Conservation (phyloP, 2,329 filamentous ascomycete genomes). For the Botrytis cinerea region DNA sequence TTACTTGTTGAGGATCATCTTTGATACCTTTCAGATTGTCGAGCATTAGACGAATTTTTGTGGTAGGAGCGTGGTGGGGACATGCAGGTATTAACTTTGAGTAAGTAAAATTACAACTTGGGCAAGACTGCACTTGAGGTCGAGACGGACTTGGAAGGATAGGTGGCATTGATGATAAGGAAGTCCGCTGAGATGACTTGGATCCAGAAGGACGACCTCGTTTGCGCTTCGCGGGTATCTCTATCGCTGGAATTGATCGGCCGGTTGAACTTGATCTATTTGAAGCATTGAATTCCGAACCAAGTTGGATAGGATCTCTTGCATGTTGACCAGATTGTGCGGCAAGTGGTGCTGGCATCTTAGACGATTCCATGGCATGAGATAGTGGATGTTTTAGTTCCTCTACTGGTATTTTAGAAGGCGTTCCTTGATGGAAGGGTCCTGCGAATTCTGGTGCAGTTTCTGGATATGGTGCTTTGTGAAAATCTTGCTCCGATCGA, state of each 20-base stretch:
- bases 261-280: neutral
- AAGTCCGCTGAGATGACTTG: neutral
- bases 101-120: neutral
- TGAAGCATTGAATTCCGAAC: neutral
- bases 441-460: neutral
- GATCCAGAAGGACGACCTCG: slow-evolving; percentile 9
- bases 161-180: neutral
- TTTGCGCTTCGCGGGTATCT: slow-evolving; percentile 8
- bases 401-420: neutral
- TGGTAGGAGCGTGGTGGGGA: neutral
- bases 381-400: neutral
- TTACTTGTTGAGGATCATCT: neutral
- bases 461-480: neutral
- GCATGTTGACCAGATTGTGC: neutral
- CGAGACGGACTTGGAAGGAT: neutral
- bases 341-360: neutral
- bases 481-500: neutral
- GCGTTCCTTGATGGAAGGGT: neutral
- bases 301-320: neutral
- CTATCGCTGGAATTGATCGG: neutral
- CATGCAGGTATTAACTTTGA: neutral
- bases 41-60: slow-evolving; percentile 13
- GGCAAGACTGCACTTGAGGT: neutral
- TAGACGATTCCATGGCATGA: too few relatives aligned
- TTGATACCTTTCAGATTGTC: slow-evolving; percentile 15